phyloP scores from a whole-genome alignment of 495 filamentous ascomycete genomes.

The Cudoniella acicularis region DNA sequence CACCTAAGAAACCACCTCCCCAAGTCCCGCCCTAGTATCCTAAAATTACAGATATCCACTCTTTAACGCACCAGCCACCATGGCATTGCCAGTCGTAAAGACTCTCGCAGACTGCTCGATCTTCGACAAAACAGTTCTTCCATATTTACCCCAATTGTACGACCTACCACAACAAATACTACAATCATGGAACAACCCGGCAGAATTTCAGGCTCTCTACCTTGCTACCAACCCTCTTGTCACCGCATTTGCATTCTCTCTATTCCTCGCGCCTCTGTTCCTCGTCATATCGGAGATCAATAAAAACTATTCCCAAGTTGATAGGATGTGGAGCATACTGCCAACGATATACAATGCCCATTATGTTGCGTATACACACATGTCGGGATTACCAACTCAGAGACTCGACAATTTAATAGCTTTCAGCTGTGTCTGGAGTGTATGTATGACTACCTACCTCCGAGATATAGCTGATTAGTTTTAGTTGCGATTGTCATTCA shows the following conservation, averaged over 20 bases:
- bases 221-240: constrained; percentile 84
- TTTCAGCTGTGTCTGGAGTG: constrained; percentile 76
- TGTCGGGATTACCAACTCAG: constrained; percentile 66
- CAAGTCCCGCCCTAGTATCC: neutral
- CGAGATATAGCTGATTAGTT: constrained; percentile 1
- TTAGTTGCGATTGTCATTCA: constrained; percentile 80
- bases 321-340: constrained; percentile 85
- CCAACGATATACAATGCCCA: constrained; percentile 89
- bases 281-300: constrained; percentile 77
- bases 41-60: too few relatives aligned
- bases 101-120: constrained; percentile 68
- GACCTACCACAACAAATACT: constrained; percentile 61
- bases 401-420: constrained; percentile 70
- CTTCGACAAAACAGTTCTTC: constrained; percentile 66
- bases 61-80: constrained; percentile 26
- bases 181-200: constrained; percentile 50
- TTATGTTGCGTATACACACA: constrained; percentile 73
- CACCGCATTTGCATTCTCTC: constrained; percentile 65
- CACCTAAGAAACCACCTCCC: neutral
- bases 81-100: constrained; percentile 67
- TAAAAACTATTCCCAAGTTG: constrained; percentile 91
- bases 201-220: constrained; percentile 61
- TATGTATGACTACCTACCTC: constrained; percentile 39
- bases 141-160: constrained; percentile 74
- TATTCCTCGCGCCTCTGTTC: constrained; percentile 64